Evolutionary conservation across 2,329 filamentous ascomycete species (phyloP).

Genomic region (Colletotrichum musicola): DNA sequence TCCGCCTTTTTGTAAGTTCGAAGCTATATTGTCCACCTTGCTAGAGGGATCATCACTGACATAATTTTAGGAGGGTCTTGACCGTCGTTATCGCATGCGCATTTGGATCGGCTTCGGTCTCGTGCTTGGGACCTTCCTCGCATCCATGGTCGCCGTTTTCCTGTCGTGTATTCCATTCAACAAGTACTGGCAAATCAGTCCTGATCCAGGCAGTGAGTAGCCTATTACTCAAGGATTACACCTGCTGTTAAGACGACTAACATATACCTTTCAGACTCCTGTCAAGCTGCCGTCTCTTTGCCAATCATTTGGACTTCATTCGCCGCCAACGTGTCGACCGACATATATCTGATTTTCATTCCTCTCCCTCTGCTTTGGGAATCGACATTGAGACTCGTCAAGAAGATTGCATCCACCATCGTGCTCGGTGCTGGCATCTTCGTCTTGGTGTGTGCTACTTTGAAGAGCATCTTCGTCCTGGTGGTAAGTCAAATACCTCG

Average conservation of each 20-base stretch:
- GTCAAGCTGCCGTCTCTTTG: constrained; percentile 63
- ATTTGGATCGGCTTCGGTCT: constrained; percentile 64
- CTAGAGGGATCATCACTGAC: background rate
- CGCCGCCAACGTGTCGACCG: constrained; percentile 66
- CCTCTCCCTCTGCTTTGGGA: constrained; percentile 65
- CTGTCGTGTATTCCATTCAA: constrained; percentile 65
- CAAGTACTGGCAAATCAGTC: constrained; percentile 70
- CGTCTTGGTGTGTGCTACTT: constrained; percentile 52
- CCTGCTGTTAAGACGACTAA: background rate
- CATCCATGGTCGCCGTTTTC: constrained; percentile 62
- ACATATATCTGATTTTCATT: constrained; percentile 70
- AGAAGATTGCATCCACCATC: constrained; percentile 53
- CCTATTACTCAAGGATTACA: background rate
- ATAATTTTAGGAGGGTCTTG: constrained; percentile 49
- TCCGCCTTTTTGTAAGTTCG: constrained; percentile 59
- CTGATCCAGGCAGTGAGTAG: constrained; percentile 66
- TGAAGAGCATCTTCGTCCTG: constrained; percentile 54
- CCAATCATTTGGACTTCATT: constrained; percentile 65
- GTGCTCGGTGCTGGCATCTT: constrained; percentile 56
- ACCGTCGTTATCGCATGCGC: constrained; percentile 55
- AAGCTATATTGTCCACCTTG: background rate
- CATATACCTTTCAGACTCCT: constrained; percentile 52
- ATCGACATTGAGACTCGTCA: constrained; percentile 49
- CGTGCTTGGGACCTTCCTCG: constrained; percentile 62
- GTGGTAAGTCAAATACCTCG: constrained; percentile 43